These are phyloP conservation scores for Trichomonascus vanleenenianus DNA, from an alignment of 805 yeast species.

Conservation along the genomic window DNA sequence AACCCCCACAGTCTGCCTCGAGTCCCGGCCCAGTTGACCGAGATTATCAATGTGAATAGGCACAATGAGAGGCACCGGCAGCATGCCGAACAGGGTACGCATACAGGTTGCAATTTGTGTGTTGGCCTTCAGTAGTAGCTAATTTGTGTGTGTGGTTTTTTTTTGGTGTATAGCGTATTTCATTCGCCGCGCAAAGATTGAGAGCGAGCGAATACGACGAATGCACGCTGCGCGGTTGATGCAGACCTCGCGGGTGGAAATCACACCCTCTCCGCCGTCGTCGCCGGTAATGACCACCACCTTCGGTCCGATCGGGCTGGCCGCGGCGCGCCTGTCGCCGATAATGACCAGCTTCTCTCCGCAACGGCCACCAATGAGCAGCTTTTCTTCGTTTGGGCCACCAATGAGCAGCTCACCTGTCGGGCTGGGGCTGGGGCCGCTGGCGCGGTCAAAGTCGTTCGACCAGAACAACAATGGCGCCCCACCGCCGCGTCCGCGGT, in stretches of 20 bases:
- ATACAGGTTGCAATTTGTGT: not conserved
- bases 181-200: conserved; percentile 10
- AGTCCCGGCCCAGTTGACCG: conserved; percentile 14
- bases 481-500: too few relatives aligned
- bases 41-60: conserved; percentile 11
- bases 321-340: too few relatives aligned
- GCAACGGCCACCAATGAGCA: too few relatives aligned
- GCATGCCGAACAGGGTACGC: conserved; percentile 14
- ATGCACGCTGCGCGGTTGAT: conserved; percentile 4
- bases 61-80: conserved; percentile 17
- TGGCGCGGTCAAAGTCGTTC: too few relatives aligned
- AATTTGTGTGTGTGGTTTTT: not conserved
- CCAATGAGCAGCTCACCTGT: too few relatives aligned
- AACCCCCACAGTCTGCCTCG: conserved; percentile 21
- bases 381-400: too few relatives aligned
- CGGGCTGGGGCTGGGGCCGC: too few relatives aligned
- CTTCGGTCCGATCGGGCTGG: too few relatives aligned
- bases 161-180: conserved; percentile 2
- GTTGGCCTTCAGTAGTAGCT: not conserved
- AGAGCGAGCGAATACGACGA: conserved; percentile 8
- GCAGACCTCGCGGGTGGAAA: conserved; percentile 1
- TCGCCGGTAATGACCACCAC: conserved; percentile 2
- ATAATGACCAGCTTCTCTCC: too few relatives aligned
- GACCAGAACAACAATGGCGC: too few relatives aligned
- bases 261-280: conserved; percentile 6